These are phyloP conservation scores for Encephalitozoon cuniculi DNA, from an alignment of 371 early-diverging fungal genomes.

Conservation along the genomic window DNA sequence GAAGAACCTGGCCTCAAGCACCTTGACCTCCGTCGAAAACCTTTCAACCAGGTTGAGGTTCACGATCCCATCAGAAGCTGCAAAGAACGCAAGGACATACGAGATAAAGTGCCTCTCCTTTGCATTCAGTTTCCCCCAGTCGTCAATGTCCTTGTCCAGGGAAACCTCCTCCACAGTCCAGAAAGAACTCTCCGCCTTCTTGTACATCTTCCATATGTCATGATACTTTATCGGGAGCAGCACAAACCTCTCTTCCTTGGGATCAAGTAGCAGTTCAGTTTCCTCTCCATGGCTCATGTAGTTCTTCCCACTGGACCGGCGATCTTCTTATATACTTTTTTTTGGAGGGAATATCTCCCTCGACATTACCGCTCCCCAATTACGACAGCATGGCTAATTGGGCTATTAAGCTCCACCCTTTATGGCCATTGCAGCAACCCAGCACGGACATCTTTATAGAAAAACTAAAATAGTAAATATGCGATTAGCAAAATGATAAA, in stretches of 20 bases:
- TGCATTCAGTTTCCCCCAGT: slow-evolving; percentile 79
- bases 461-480: no score
- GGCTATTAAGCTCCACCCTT: no score
- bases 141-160: slow-evolving; percentile 77
- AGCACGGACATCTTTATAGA: no score
- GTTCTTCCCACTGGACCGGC: background rate
- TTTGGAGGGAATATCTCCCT: slow-evolving; percentile 12
- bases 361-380: background rate
- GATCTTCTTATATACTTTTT: slow-evolving; percentile 7
- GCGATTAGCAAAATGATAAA: no score
- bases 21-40: slow-evolving; percentile 89
- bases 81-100: slow-evolving; percentile 95
- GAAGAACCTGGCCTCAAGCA: slow-evolving; percentile 92
- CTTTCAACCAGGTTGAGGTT: slow-evolving; percentile 92
- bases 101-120: slow-evolving; percentile 91
- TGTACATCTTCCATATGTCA: slow-evolving; percentile 90
- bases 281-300: background rate
- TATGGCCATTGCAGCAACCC: background rate
- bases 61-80: slow-evolving; percentile 97
- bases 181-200: slow-evolving; percentile 94
- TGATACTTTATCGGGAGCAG: slow-evolving; percentile 59
- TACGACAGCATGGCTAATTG: background rate
- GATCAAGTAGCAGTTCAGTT: slow-evolving; percentile 52
- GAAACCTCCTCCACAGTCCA: slow-evolving; percentile 99
- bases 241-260: slow-evolving; percentile 55